Conservation (phyloP, 345 rosid species). For the Dipteronia sinensis region DNA sequence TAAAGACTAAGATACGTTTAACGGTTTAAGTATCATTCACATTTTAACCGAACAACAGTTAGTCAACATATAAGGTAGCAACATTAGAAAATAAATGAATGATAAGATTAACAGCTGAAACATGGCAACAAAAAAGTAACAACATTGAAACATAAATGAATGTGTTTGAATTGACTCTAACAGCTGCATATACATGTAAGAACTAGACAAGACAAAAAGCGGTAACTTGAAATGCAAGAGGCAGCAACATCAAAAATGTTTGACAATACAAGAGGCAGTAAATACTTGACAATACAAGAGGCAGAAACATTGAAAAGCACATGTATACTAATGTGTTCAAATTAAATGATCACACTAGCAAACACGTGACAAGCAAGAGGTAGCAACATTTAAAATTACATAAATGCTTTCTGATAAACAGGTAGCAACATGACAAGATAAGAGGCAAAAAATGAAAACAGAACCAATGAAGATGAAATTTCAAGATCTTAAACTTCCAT, state of each 20-base stretch:
- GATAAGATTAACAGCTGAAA: not conserved
- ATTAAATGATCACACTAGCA: not conserved
- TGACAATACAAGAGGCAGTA: not conserved
- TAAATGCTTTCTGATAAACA: too few relatives aligned
- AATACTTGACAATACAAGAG: too few relatives aligned
- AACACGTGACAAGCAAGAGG: too few relatives aligned
- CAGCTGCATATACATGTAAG: not conserved
- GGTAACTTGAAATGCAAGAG: not conserved
- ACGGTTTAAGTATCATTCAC: not conserved
- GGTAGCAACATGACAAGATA: too few relatives aligned
- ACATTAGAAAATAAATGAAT: not conserved
- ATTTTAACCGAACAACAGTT: not conserved
- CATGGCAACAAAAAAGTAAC: not conserved
- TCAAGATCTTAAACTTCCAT: not conserved
- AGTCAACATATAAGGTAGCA: not conserved
- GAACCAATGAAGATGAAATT: not conserved
- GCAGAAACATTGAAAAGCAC: not conserved
- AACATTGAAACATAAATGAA: not conserved
- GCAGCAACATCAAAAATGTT: not conserved
- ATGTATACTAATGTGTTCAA: not conserved
- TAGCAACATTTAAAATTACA: too few relatives aligned
- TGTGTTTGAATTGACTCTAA: not conserved
- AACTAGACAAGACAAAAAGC: not conserved
- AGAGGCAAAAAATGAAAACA: not conserved
- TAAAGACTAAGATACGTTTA: not conserved